Base-by-base conservation (phyloP, 2,329 filamentous ascomycete species). In the Cytospora piceicola region DNA sequence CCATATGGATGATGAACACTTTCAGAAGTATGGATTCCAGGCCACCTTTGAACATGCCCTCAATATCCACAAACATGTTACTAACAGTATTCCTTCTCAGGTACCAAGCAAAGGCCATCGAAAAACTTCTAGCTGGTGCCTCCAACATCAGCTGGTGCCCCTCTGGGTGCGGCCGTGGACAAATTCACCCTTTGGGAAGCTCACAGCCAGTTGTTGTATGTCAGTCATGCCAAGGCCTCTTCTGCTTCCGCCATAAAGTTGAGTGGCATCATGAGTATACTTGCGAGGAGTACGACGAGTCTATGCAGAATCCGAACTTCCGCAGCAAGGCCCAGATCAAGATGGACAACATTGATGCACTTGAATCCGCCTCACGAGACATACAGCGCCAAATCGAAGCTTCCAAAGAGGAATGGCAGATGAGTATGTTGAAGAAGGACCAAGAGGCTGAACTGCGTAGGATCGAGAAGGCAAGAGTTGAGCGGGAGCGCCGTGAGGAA, bases 401-500 rank as follows among this genome's bases (percentile, higher is more conserved):
- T 39, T 12, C 54, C 5, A 32, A 20, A 8, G 32, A 57, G 17
- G n/a, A 57, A n/a, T 57, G 54, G 54, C 30, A 57, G 15, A 32
- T n/a, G 15, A 39, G 54, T 39, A 4, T 57, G 54, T 24, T 36
- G 9, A 57, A 39, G 17, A 53, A 53, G 9, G 32, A 57, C 27
- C 30, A 57, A 12, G 54, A 57, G 17, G 54, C 54, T 6, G n/a
- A 39, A 27, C 20, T 57, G 9, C 54, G 54, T 11, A 57, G 27
- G 54, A 42, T 57, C n/a, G 54, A 57, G 24, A 36, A 22, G 14
- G 54, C 32, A 20, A 57, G 32, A 15, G 6, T 39, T 7, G 54
- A 57, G 30, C 29, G 32, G n/a, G 54, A 57, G 30, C 54, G 54
- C 20, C 54, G 30, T 24, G 54, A 57, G 8, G 30, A 36, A 36